These are phyloP conservation scores for Triadica sebifera DNA, from an alignment of 345 rosid genomes.

Conservation along the genomic window DNA sequence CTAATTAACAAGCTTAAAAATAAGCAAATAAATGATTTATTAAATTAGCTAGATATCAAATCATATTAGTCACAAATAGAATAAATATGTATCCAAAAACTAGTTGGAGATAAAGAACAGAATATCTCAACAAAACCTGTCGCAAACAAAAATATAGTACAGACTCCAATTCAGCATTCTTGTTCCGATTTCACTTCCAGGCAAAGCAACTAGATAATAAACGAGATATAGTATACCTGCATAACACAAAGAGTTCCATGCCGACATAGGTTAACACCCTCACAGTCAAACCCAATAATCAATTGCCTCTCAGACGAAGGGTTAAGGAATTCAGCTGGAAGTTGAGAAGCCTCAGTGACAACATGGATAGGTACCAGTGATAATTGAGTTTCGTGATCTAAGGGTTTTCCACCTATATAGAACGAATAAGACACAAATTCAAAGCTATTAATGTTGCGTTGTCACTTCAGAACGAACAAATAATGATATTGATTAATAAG, in stretches of 20 bases:
- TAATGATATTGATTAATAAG: background rate
- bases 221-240: slow-evolving; percentile 51
- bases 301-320: slow-evolving; percentile 59
- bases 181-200: too few relatives aligned
- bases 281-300: slow-evolving; percentile 88
- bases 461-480: background rate
- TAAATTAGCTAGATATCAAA: background rate
- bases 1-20: too few relatives aligned
- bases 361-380: slow-evolving; percentile 57
- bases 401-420: slow-evolving; percentile 42
- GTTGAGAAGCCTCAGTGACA: slow-evolving; percentile 67
- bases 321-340: slow-evolving; percentile 72
- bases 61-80: too few relatives aligned
- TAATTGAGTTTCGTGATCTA: slow-evolving; percentile 40
- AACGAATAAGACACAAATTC: background rate
- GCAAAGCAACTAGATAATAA: too few relatives aligned
- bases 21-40: too few relatives aligned
- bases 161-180: background rate
- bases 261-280: slow-evolving; percentile 87
- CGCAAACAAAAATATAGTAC: background rate
- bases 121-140: background rate
- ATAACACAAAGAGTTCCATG: slow-evolving; percentile 79
- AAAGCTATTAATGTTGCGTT: background rate
- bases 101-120: too few relatives aligned
- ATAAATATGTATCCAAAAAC: too few relatives aligned